Base-by-base conservation (phyloP, 225 moss, liverwort and hornwort species). In the Asterella californica region DNA sequence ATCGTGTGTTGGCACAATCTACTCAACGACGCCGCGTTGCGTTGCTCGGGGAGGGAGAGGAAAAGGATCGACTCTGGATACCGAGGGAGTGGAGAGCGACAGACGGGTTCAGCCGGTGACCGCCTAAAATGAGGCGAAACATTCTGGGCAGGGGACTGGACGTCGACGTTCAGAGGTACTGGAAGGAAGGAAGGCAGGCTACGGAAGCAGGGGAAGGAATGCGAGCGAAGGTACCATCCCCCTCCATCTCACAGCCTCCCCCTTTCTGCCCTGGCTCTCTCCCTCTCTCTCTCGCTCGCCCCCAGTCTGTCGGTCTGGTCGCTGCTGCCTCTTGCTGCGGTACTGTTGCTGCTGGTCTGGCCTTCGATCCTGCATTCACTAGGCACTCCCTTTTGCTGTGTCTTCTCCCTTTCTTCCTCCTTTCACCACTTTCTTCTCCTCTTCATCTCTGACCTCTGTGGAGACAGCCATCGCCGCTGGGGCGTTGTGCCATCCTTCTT, bases 391-490 rank as follows among this genome's bases (percentile, higher is more conserved):
- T 65, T 66, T 77, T 17, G 11, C 17, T 63, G 15, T 25, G 27
- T 17, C 45, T 65, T 38, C 76, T 76, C 30, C 48, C 64, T 10
- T 64, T 30, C 65, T 47, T 18, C 30, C 63, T 78, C 65, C 64
- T 66, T 78, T 66, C 76, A 37, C 45, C 49, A 72, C 48, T 49
- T 72, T 62, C 76, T 37, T 29, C 63, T 64, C 36, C 30, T 32
- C 64, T 64, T 34, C 30, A 18, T 64, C 78, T 49, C 65, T 65
- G 45, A 66, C 64, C 78, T 64, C 64, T 78, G 78, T 79, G 68
- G 79, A 79, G 79, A 79, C 79, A 68, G 79, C 70, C 79, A 77
- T 79, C 79, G 79, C 79, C 79, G 79, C 52, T 79, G 68, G 69
- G 79, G 68, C 70, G 68, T 68, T 70, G 67, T 57, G 70, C 79